Percentiles rank a stretch among this genome's conserved stretches.
phyloP scores from a whole-genome alignment of 2,329 filamentous ascomycete genomes.

The Aspergillus costaricaensis region DNA sequence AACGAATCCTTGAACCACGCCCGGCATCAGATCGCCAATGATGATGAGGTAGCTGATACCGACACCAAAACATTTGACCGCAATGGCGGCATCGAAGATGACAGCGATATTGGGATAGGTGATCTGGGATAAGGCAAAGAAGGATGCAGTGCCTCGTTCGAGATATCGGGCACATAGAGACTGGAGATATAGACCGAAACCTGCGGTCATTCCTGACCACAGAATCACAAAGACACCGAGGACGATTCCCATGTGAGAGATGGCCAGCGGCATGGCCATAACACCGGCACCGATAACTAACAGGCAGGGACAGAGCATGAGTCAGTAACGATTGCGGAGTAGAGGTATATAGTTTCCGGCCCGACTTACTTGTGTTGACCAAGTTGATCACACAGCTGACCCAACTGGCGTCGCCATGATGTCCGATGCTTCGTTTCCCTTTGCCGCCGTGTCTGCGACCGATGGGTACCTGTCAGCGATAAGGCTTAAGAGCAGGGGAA shows the following conservation, averaged over 20 bases:
- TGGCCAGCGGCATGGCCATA: conserved; percentile 90
- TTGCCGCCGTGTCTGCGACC: conserved; percentile 39
- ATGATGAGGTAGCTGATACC: conserved; percentile 98
- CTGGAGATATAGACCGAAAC: conserved; percentile 93
- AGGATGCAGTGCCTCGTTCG: conserved; percentile 83
- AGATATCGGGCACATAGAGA: conserved; percentile 90
- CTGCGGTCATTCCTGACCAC: conserved; percentile 86
- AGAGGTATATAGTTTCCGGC: neutral
- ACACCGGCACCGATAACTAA: conserved; percentile 90
- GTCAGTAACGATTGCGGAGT: conserved; percentile 16
- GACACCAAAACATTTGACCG: conserved; percentile 97
- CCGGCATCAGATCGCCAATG: conserved; percentile 97
- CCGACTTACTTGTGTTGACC: conserved; percentile 79
- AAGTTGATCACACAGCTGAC: conserved; percentile 91
- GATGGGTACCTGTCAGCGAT: conserved; percentile 10
- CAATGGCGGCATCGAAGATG: conserved; percentile 92
- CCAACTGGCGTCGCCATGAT: conserved; percentile 77
- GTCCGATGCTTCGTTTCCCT: conserved; percentile 70
- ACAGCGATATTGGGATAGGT: conserved; percentile 96
- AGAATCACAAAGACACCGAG: conserved; percentile 81
- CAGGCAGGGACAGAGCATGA: neutral
- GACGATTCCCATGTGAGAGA: conserved; percentile 92
- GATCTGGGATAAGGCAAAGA: conserved; percentile 94
- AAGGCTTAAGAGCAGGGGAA: neutral
- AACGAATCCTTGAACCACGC: conserved; percentile 81